phyloP scores from a whole-genome alignment of 768 basidiomycete genomes.

The Kwoniella shandongensis region DNA sequence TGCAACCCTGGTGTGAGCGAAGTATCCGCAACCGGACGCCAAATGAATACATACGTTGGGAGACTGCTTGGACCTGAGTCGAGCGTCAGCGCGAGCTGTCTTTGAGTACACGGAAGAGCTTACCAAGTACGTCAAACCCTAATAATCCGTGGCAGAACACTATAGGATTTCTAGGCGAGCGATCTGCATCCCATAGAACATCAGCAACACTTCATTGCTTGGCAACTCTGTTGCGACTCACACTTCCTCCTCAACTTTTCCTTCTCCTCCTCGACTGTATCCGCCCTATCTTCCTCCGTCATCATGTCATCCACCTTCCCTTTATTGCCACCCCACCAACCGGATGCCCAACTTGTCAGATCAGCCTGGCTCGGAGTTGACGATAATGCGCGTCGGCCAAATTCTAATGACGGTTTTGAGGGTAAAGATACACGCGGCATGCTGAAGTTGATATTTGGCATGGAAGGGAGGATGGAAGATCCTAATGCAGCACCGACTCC shows the following conservation, averaged over 20 bases:
- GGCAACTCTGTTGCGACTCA: conserved; percentile 55
- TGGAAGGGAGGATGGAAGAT: conserved; percentile 17
- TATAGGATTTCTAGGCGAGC: conserved; percentile 75
- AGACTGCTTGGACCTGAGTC: conserved; percentile 40
- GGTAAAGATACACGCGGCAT: conserved; percentile 16
- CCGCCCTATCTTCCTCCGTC: conserved; percentile 61
- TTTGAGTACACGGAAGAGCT: background rate
- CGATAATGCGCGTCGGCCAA: conserved; percentile 23
- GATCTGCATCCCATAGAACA: conserved; percentile 58
- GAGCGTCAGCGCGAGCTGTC: conserved; percentile 16
- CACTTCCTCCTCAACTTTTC: conserved; percentile 63
- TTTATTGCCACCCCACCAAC: conserved; percentile 56
- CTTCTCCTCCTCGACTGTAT: conserved; percentile 59
- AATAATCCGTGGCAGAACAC: conserved; percentile 95
- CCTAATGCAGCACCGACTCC: background rate
- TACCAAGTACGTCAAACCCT: conserved; percentile 52
- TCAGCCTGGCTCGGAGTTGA: conserved; percentile 29
- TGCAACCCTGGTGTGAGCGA: conserved; percentile 54
- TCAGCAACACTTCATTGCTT: background rate
- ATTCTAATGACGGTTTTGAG: conserved; percentile 12
- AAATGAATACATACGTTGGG: conserved; percentile 25
- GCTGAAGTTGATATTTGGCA: conserved; percentile 16
- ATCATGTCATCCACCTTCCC: conserved; percentile 58
- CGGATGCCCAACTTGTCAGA: conserved; percentile 36
- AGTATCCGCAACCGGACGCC: background rate